Evolutionary conservation across 352 stramenopile genomes (phyloP).

Genomic region (Ophiocytium majus): DNA sequence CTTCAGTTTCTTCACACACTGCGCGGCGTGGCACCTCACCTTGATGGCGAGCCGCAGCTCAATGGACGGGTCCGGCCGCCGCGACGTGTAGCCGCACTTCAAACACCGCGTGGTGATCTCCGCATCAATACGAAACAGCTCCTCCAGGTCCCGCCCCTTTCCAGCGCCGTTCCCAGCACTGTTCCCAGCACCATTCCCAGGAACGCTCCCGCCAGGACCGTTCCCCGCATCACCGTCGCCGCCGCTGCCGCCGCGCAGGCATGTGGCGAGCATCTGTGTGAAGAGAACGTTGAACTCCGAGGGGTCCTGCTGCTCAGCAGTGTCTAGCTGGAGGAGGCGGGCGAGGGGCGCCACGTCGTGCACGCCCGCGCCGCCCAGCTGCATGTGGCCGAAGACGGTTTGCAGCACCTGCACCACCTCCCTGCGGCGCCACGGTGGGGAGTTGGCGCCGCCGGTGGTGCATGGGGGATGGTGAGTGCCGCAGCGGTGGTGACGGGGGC

Average conservation of each 20-base stretch:
- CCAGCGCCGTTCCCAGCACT: too few relatives aligned
- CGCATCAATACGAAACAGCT: constrained; percentile 22
- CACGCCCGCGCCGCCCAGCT: constrained; percentile 34
- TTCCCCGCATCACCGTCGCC: too few relatives aligned
- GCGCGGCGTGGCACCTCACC: too few relatives aligned
- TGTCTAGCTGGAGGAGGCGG: constrained; percentile 46
- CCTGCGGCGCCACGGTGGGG: too few relatives aligned
- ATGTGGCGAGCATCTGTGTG: constrained; percentile 39
- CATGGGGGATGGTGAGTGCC: too few relatives aligned
- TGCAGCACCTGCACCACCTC: constrained; percentile 44
- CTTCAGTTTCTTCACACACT: too few relatives aligned
- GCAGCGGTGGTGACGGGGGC: too few relatives aligned
- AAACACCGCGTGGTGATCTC: neutral
- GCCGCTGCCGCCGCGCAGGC: neutral
- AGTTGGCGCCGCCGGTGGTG: too few relatives aligned
- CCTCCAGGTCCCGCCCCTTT: neutral
- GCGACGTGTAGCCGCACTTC: constrained; percentile 30
- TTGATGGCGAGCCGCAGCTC: constrained; percentile 41
- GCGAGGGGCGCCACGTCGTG: constrained; percentile 41
- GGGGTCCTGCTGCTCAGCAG: constrained; percentile 51
- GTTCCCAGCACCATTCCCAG: too few relatives aligned
- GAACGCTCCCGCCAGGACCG: too few relatives aligned
- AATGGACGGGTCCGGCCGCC: constrained; percentile 35
- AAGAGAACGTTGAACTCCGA: constrained; percentile 52
- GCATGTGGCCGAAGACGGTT: constrained; percentile 54